These are phyloP conservation scores for Capsella bursapastoris DNA, from an alignment of 345 rosid species.

Conservation along the genomic window DNA sequence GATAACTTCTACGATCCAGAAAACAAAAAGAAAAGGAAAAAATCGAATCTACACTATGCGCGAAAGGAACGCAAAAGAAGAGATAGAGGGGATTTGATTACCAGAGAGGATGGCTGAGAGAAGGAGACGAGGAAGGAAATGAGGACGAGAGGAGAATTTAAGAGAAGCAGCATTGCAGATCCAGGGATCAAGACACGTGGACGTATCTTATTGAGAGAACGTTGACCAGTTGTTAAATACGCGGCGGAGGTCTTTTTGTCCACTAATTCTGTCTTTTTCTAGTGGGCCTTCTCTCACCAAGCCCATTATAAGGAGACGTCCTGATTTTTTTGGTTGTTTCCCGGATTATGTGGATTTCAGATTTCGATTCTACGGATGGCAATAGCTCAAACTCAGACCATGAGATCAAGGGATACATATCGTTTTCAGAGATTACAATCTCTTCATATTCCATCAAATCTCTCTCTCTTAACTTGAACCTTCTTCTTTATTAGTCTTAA, in stretches of 20 bases:
- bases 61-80: not conserved
- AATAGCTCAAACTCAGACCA: not conserved
- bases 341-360: slow-evolving; percentile 5
- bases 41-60: not conserved
- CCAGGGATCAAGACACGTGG: slow-evolving; percentile 35
- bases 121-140: slow-evolving; percentile 20
- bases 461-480: not conserved
- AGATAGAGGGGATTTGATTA: slow-evolving; percentile 11
- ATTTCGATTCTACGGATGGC: not conserved
- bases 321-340: not conserved
- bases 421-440: not conserved
- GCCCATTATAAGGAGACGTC: slow-evolving; percentile 14
- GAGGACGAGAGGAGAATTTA: slow-evolving; percentile 19
- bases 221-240: slow-evolving; percentile 30
- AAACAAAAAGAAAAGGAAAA: too few relatives aligned
- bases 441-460: not conserved
- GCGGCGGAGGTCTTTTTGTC: slow-evolving; percentile 44
- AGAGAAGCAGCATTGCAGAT: slow-evolving; percentile 24
- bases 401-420: not conserved
- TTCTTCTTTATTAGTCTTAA: not conserved
- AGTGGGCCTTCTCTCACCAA: slow-evolving; percentile 24
- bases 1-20: not conserved
- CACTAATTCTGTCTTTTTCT: slow-evolving; percentile 1
- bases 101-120: slow-evolving; percentile 38
- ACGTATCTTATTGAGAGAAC: slow-evolving; percentile 2